Conservation (phyloP, 2,329 filamentous ascomycete species). For the Alternaria postmessia region DNA sequence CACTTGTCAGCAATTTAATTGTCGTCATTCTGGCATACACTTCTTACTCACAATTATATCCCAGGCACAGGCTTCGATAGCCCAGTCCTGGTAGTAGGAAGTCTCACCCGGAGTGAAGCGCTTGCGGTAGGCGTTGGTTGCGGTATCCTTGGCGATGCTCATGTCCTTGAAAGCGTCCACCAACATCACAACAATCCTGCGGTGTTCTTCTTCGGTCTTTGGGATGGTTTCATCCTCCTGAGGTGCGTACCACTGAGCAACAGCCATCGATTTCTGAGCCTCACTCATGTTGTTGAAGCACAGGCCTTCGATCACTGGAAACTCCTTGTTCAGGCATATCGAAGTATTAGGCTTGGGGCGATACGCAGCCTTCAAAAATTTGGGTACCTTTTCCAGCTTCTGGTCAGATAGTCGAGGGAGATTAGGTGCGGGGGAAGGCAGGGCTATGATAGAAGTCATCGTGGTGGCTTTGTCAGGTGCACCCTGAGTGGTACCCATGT, state of each 20-base stretch:
- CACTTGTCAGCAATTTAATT: background rate
- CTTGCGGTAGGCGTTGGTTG: constrained; percentile 19
- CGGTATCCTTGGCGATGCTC: constrained; percentile 7
- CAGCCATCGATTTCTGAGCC: constrained; percentile 8
- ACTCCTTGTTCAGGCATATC: constrained; percentile 3
- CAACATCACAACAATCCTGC: background rate
- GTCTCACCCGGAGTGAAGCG: constrained; percentile 12
- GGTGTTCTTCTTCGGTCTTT: constrained; percentile 11
- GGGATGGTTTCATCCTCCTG: constrained; percentile 16
- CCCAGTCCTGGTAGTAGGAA: constrained; percentile 18
- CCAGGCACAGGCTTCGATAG: constrained; percentile 24
- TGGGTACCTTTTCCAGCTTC: background rate
- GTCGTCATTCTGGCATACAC: background rate
- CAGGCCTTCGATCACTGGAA: constrained; percentile 2
- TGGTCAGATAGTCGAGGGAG: background rate
- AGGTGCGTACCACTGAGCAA: constrained; percentile 14
- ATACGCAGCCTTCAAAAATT: background rate
- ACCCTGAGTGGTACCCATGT: background rate
- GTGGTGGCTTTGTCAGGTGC: background rate
- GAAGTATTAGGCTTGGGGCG: constrained; percentile 11
- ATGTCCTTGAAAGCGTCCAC: constrained; percentile 20
- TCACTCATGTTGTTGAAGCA: constrained; percentile 14
- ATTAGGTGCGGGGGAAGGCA: background rate
- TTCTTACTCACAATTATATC: constrained; percentile 13
- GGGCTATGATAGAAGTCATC: background rate